Base-by-base conservation (phyloP, 495 filamentous ascomycete genomes). In the Aspergillus conjunctus region DNA sequence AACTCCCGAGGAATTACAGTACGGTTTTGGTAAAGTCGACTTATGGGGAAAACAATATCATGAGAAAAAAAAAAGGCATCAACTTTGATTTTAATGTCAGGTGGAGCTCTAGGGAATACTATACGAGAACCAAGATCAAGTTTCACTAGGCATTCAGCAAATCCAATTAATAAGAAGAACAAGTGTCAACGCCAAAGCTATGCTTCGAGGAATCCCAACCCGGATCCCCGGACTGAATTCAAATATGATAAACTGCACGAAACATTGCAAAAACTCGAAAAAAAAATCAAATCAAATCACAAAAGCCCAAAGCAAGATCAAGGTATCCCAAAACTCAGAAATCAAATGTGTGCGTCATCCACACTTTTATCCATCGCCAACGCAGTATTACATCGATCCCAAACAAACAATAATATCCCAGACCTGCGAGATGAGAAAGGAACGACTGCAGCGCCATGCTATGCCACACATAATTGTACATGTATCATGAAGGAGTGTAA, bases 391-490 rank as follows among this genome's bases (percentile, higher is more conserved):
- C 58, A 64, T 68, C 63, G 68, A 72, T 70, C 68, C 72, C 67
- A 61, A 64, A 67, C 37, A 41, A 41, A n/a, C 37, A 50, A 37
- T 59, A 43, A 43, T 54, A 58, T 54, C 62, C 64, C 59, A 62
- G 66, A 68, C 71, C 74, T 71, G 73, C 73, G 64, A 64, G 68
- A 69, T 73, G 59, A 66, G 21, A 64, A 78, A 79, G 74, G 76
- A 79, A 75, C 68, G 76, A 77, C 72, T 68, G 76, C 73, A 75
- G 72, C 74, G 74, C 76, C 66, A 68, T 71, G 68, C 73, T 73
- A 79, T 77, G 74, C 74, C 62, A 69, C 64, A 68, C 59, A 62
- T 75, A 71, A 58, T 75, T 67, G 66, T 75, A 77, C 74, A 77
- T 58, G 66, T 64, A 55, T 64, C 62, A 53, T 58, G 6, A 69